Conservation (phyloP, 306 rosid species). For the Betula pendula region DNA sequence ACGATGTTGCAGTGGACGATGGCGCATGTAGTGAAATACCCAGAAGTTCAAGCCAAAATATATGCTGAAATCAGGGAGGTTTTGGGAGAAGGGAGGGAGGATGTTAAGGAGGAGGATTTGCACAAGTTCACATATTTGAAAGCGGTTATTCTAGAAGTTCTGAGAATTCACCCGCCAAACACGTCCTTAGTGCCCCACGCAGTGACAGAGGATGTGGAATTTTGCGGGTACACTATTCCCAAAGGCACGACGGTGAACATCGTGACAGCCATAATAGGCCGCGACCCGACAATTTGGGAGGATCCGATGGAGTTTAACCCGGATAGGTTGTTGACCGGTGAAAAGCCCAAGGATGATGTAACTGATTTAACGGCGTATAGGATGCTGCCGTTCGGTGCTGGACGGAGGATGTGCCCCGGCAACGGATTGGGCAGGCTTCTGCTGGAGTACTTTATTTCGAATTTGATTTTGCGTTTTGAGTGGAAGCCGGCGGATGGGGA, state of each 20-base stretch:
- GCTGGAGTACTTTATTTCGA: background rate
- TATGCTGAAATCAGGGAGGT: background rate
- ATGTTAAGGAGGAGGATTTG: background rate
- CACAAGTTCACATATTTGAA: background rate
- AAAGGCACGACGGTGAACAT: background rate
- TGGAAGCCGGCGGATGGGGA: background rate
- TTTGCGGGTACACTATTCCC: background rate
- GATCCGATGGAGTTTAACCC: background rate
- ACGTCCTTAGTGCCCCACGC: background rate
- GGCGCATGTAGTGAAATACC: constrained; percentile 1
- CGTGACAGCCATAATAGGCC: background rate
- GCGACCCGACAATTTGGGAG: background rate
- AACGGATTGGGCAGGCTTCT: background rate
- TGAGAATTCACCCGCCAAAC: background rate
- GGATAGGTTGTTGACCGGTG: background rate
- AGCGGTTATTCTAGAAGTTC: background rate
- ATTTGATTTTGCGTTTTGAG: background rate
- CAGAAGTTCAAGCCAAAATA: background rate
- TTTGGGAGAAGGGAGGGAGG: background rate
- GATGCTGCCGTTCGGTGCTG: constrained; percentile 6
- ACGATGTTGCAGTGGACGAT: constrained; percentile 4
- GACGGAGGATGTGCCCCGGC: constrained; percentile 1
- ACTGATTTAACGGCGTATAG: background rate
- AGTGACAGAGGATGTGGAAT: background rate
- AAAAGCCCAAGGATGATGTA: background rate